phyloP scores from a whole-genome alignment of 192 early-diverging fungal species.

The Rhizophlyctis rosea region DNA sequence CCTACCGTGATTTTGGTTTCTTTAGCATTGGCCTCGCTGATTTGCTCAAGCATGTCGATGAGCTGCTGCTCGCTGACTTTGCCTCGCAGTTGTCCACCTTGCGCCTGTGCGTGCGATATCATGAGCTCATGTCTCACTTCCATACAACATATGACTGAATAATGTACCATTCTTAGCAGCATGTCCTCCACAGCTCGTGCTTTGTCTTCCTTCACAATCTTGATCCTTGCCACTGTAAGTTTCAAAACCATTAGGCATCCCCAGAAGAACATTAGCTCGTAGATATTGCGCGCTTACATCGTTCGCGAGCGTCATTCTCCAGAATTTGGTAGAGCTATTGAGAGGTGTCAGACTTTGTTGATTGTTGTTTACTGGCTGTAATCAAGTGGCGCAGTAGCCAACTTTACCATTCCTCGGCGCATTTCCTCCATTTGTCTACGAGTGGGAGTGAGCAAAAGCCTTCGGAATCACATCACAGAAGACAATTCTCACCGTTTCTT shows the following conservation, averaged over 20 bases:
- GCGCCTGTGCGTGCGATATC: constrained; percentile 40
- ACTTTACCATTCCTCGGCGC: constrained; percentile 68
- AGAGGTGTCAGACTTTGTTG: not conserved
- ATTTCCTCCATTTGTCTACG: constrained; percentile 83
- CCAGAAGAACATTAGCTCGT: too few relatives aligned
- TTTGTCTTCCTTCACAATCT: constrained; percentile 86
- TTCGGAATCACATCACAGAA: not conserved
- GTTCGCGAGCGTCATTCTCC: constrained; percentile 74
- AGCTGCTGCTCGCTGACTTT: constrained; percentile 83
- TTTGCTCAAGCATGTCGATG: constrained; percentile 78
- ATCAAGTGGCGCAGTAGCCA: not conserved
- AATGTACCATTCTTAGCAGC: constrained; percentile 75
- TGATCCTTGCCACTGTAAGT: constrained; percentile 74
- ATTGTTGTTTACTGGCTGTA: not conserved
- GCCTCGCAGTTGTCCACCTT: constrained; percentile 72
- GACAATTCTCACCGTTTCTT: constrained; percentile 57
- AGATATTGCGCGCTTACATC: constrained; percentile 53
- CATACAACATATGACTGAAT: not conserved
- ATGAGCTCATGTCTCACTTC: not conserved
- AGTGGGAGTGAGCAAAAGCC: too few relatives aligned
- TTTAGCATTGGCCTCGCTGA: constrained; percentile 67
- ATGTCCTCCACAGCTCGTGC: constrained; percentile 86
- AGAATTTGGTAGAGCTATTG: constrained; percentile 75
- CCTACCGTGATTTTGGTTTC: constrained; percentile 78
- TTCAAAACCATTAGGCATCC: not conserved